Base-by-base conservation (phyloP, 495 filamentous ascomycete genomes). In the Cetradonia linearis region DNA sequence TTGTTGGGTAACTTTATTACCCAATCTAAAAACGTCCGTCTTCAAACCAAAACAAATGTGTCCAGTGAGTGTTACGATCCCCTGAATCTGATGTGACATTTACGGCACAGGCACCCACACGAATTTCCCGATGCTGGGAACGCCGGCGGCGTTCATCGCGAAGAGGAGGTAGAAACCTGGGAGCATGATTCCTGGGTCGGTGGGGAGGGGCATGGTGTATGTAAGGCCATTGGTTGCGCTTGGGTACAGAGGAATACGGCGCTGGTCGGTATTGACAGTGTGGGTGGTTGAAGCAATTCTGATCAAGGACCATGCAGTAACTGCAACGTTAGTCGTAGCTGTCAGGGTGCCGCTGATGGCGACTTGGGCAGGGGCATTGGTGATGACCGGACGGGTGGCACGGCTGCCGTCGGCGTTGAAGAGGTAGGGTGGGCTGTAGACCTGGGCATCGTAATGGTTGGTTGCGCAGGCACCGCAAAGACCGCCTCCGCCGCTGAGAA, bases 91-190 rank as follows among this genome's bases (percentile, higher is more conserved):
- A 18, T 31, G 7, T 20, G 9, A 11, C 31, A 38, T 44, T 25
- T 52, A 60, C 48, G 48, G 18, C 38, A 54, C 48, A 7, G 58
- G 48, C 1, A 60, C 58, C 16, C 16, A 33, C 23, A 61, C 49
- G 23, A 55, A 48, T 31, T 65, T 65, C 7, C 71, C 68, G 7
- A 68, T 33, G 60, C 79, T 83, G 3, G 82, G 82, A n/a, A 75
- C 72, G 9, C 80, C 81, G 3, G 60, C 59, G 6, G 57, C 38
- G 56, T 75, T 58, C 55, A 84, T 66, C 0, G 72, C 80, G 62
- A 84, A 85, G 46, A 85, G 58, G 73, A 79, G 78, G 71, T 77
- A 85, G 50, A 75, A 82, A 11, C 82, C 82, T 1, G 81, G 81
- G 14, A 83, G 56, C 31, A 71, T 59, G 55, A 84, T 68, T 3